phyloP scores from a whole-genome alignment of 2,329 filamentous ascomycete species.

The Podosphaera fusca region DNA sequence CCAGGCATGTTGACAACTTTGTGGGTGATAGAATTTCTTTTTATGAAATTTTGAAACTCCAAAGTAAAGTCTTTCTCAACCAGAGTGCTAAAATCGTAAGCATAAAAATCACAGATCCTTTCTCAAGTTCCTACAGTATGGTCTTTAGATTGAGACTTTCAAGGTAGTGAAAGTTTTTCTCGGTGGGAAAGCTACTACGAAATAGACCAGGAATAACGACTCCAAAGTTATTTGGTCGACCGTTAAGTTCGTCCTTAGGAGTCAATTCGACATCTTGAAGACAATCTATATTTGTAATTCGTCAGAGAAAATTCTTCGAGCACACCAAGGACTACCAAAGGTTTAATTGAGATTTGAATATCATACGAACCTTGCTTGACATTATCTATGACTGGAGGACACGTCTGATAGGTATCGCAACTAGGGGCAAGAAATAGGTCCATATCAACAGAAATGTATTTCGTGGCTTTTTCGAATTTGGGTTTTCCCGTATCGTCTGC shows the following conservation, averaged over 20 bases:
- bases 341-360: background rate
- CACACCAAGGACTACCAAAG: background rate
- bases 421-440: too few species aligned
- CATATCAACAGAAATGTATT: background rate
- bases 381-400: background rate
- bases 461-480: background rate
- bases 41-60: conserved; percentile 37
- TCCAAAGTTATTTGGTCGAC: conserved; percentile 50
- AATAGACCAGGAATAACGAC: conserved; percentile 51
- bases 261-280: conserved; percentile 3
- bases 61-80: conserved; percentile 36
- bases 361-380: background rate
- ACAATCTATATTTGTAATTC: too few species aligned
- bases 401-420: too few species aligned
- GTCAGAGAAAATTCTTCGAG: too few species aligned
- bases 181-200: conserved; percentile 57
- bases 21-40: conserved; percentile 44
- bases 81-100: conserved; percentile 25
- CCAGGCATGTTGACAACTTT: conserved; percentile 56
- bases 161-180: conserved; percentile 48
- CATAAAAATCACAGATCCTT: background rate
- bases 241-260: conserved; percentile 6
- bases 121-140: conserved; percentile 36
- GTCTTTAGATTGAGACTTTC: conserved; percentile 48
- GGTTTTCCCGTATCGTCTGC: background rate